phyloP scores from a whole-genome alignment of 108 stramenopile species.

The Nitzschia sp. region DNA sequence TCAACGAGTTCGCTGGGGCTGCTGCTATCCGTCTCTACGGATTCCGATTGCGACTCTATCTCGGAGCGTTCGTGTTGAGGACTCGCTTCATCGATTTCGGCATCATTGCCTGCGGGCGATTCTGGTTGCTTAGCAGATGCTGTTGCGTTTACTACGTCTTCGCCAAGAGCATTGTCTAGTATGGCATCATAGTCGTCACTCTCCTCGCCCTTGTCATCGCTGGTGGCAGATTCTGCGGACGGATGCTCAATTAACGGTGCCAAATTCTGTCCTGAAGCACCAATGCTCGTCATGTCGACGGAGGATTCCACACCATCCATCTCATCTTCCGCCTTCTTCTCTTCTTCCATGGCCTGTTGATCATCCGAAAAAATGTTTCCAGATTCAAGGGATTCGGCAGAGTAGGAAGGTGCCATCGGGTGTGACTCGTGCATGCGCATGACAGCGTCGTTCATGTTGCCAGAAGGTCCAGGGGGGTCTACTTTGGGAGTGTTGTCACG shows the following conservation, averaged over 20 bases:
- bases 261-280: not conserved
- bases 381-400: slow-evolving; percentile 18
- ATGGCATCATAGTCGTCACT: too few species aligned
- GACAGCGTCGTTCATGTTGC: slow-evolving; percentile 4
- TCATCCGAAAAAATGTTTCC: not conserved
- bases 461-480: slow-evolving; percentile 19
- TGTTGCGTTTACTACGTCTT: too few species aligned
- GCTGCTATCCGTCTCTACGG: not conserved
- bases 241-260: slow-evolving; percentile 10
- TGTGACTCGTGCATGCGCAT: slow-evolving; percentile 12
- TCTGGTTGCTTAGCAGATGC: too few species aligned
- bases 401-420: slow-evolving; percentile 16
- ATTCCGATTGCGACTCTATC: too few species aligned
- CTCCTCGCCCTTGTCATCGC: not conserved
- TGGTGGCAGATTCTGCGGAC: slow-evolving; percentile 1
- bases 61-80: too few species aligned
- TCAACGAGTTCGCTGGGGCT: slow-evolving; percentile 3
- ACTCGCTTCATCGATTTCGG: too few species aligned
- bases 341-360: slow-evolving; percentile 11
- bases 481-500: slow-evolving; percentile 10
- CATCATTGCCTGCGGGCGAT: too few species aligned
- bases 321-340: slow-evolving; percentile 34
- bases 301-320: too few species aligned
- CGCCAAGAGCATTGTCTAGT: too few species aligned
- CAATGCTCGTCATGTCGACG: slow-evolving; percentile 20